phyloP scores from a whole-genome alignment of 352 stramenopile genomes.

The Globisporangium megalacanthum region DNA sequence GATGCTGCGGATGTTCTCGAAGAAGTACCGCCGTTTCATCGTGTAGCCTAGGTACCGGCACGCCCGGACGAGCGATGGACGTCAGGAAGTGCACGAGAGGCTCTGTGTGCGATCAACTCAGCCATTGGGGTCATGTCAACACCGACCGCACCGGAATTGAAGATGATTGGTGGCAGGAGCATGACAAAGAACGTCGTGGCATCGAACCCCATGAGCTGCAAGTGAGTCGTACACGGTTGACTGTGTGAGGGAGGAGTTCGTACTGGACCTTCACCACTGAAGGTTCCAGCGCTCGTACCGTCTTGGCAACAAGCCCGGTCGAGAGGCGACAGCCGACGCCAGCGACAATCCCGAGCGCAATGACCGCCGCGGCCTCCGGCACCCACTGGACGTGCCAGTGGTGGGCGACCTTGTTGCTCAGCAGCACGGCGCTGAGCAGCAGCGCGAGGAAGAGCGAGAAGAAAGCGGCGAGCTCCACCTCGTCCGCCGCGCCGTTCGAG shows the following conservation, averaged over 20 bases:
- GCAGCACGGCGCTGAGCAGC: slow-evolving; percentile 64
- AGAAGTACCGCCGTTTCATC: slow-evolving; percentile 90
- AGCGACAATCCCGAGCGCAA: slow-evolving; percentile 44
- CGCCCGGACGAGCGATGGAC: no score
- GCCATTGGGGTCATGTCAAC: background rate
- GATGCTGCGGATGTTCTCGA: slow-evolving; percentile 88
- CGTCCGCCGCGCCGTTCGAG: slow-evolving; percentile 21
- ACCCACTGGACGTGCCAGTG: slow-evolving; percentile 72
- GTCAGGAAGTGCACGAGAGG: background rate
- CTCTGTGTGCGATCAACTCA: background rate
- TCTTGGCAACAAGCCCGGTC: slow-evolving; percentile 40
- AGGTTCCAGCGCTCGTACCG: slow-evolving; percentile 9
- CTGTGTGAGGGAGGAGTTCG: no score
- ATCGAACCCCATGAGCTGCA: slow-evolving; percentile 77
- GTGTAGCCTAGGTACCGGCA: slow-evolving; percentile 49
- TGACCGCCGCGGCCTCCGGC: slow-evolving; percentile 48
- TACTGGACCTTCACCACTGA: no score
- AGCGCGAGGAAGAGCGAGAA: slow-evolving; percentile 66
- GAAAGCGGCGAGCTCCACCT: slow-evolving; percentile 68
- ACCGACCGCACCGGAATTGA: slow-evolving; percentile 74
- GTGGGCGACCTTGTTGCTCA: slow-evolving; percentile 73
- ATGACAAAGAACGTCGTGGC: slow-evolving; percentile 91
- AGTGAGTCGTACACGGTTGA: no score
- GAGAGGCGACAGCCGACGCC: slow-evolving; percentile 53
- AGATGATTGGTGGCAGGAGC: slow-evolving; percentile 92